phyloP scores from a whole-genome alignment of 441 rosid genomes.

The Populus hybrid region DNA sequence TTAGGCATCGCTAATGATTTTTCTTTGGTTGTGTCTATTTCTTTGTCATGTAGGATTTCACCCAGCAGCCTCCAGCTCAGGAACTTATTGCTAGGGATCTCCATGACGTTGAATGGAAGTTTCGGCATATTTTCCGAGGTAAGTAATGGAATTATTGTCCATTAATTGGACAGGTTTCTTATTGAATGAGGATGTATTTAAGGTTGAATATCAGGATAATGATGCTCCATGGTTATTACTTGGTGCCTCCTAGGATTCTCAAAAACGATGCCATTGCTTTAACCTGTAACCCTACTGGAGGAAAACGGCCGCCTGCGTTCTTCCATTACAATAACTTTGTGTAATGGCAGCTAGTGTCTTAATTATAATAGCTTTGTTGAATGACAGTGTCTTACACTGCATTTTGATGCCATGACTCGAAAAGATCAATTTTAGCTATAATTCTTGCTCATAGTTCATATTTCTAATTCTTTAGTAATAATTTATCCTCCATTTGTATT shows the following conservation, averaged over 20 bases:
- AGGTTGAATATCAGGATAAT: not conserved
- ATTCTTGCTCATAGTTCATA: not conserved
- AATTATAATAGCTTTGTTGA: not conserved
- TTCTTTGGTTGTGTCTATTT: not conserved
- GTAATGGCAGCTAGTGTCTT: not conserved
- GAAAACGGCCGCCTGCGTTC: not conserved
- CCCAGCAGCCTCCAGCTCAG: conserved; percentile 97
- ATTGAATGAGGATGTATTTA: not conserved
- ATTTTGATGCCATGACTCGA: not conserved
- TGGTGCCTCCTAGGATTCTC: not conserved
- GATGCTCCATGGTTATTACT: not conserved
- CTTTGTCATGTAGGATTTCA: conserved; percentile 56
- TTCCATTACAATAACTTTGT: not conserved
- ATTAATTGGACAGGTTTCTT: not conserved
- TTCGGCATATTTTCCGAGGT: conserved; percentile 98
- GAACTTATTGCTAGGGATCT: conserved; percentile 96
- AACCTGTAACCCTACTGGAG: not conserved
- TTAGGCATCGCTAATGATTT: not conserved
- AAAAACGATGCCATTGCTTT: not conserved
- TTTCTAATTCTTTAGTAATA: not conserved
- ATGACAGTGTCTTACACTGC: not conserved
- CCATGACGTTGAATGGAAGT: conserved; percentile 97
- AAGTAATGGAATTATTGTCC: conserved; percentile 12
- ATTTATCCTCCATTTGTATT: not conserved
- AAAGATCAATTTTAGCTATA: not conserved